phyloP scores from a whole-genome alignment of 148 eudicot genomes.

The Gaultheria prostrata region DNA sequence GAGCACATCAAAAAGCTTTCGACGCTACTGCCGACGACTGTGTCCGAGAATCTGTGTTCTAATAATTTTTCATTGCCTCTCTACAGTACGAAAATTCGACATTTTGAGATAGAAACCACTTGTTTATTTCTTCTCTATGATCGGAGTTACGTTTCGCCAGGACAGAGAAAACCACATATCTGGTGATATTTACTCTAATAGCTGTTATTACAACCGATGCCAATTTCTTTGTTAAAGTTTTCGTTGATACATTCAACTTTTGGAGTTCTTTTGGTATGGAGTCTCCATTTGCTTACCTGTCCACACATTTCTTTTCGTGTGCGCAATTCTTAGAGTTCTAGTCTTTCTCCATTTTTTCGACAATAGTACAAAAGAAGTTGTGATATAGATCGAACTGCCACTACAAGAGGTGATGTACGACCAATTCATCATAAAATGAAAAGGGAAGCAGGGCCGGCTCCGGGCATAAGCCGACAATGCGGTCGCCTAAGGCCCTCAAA shows the following conservation, averaged over 20 bases:
- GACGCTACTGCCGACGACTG: no score
- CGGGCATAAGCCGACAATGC: no score
- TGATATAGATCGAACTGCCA: no score
- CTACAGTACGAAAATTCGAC: no score
- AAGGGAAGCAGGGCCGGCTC: no score
- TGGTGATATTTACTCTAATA: background rate
- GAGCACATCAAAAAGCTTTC: no score
- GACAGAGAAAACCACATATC: background rate
- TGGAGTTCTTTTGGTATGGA: background rate
- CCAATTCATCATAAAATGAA: no score
- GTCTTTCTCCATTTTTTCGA: background rate
- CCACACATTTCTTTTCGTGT: background rate
- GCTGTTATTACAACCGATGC: background rate
- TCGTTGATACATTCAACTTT: no score
- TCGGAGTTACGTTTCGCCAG: background rate
- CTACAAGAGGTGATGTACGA: no score
- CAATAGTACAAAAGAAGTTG: background rate
- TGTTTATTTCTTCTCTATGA: background rate
- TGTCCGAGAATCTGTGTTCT: no score
- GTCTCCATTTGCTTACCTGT: background rate
- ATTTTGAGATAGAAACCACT: background rate
- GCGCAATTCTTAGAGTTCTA: background rate
- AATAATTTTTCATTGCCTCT: no score
- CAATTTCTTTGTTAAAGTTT: background rate
- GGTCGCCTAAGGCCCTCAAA: no score